Evolutionary conservation across 768 basidiomycete genomes (phyloP).

Genomic region (Suillus spraguei): DNA sequence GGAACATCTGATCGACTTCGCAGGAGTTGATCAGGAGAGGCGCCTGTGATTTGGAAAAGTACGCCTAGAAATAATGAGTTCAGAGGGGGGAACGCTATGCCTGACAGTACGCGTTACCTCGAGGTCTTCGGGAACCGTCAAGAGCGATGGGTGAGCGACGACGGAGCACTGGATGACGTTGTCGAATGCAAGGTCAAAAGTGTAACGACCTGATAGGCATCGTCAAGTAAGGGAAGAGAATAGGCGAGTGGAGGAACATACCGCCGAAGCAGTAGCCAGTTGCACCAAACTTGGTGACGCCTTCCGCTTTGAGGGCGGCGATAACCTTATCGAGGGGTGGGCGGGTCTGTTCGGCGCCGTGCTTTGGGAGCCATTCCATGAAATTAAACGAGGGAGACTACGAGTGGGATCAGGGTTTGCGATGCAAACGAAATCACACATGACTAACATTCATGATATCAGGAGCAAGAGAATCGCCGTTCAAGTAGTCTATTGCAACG

Average conservation of each 20-base stretch:
- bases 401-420: background rate
- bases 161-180: constrained; percentile 50
- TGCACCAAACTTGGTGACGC: constrained; percentile 58
- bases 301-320: constrained; percentile 55
- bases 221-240: background rate
- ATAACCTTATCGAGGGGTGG: constrained; percentile 59
- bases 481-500: constrained; percentile 38
- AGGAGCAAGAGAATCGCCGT: constrained; percentile 34
- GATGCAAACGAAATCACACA: background rate
- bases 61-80: constrained; percentile 42
- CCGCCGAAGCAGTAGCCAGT: constrained; percentile 76
- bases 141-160: constrained; percentile 63
- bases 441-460: constrained; percentile 21
- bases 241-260: constrained; percentile 23
- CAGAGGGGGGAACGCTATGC: background rate
- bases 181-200: constrained; percentile 65
- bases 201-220: constrained; percentile 45
- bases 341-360: constrained; percentile 43
- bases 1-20: constrained; percentile 54
- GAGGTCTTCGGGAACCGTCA: constrained; percentile 60
- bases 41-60: constrained; percentile 43
- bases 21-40: constrained; percentile 75
- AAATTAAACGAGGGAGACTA: constrained; percentile 40
- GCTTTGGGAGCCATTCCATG: constrained; percentile 45
- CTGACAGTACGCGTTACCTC: constrained; percentile 41